Base-by-base conservation (phyloP, 345 rosid genomes). In the Geranium rotundifolium region DNA sequence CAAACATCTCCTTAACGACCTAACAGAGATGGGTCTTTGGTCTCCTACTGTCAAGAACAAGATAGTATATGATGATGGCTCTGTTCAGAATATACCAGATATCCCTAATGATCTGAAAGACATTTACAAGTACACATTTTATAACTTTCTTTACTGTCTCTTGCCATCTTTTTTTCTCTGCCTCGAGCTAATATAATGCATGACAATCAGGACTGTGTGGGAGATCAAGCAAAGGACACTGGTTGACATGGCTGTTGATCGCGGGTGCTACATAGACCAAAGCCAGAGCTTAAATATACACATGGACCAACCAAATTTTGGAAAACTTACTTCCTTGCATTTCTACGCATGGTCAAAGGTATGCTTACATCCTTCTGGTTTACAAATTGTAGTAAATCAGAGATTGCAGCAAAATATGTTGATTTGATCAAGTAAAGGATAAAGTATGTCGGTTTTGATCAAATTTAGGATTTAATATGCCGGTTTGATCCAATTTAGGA, bases 261-360 rank as follows among this genome's bases (percentile, higher is more conserved):
- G 96, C 70, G 98, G 98, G 41, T 85, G 91, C 77, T 92, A 75
- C 62, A 89, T 89, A 63, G 96, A 92, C 67, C 98, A 89, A 75
- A 92, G 98, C 55, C 98, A 92, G 70, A 92, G 98, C 77, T 80
- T 89, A 65, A 92, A 92, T 58, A 89, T 90, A 60, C 95, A 90
- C 58, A 88, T 90, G 97, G 95, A 88, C 19, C 88, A 84, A 58
- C 93, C 95, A 29, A 90, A 83, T 71, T 84, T 88, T 34, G 89
- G 84, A 12, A 88, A 88, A 61, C 78, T 90, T 50, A 88, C 97
- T 60, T 85, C 97, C 54, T 71, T 88, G 62, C 97, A 88, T 70
- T 90, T 88, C 64, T 72, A 84, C 73, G 82, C 95, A 0, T 90
- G 97, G 97, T 71, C 90, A 57, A 88, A 80, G 97, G 97, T 88